Evolutionary conservation across 495 filamentous ascomycete species (phyloP), one percentile per base, ranked within the genome.

Genomic region (Penicillium diatomitis): DNA sequence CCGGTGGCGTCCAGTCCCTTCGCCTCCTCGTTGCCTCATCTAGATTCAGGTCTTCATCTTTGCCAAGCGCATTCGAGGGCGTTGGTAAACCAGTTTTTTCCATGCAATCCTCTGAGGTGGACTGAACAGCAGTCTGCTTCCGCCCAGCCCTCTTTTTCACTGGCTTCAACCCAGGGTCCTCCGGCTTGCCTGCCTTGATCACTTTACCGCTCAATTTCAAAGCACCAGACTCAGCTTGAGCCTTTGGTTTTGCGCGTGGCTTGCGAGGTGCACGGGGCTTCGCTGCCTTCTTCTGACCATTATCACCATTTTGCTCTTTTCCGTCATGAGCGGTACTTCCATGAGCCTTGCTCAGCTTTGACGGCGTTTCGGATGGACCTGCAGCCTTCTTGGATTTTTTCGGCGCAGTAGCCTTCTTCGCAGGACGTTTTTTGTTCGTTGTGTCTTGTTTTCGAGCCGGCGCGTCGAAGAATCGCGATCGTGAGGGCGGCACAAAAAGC

Each of bases 1-100:
- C 63, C 8, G 64, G 64, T 8, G 72, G 72, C n/a, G 72, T 75
- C 72, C 72, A 75, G 49, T 75, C 65, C 45, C 65, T 28, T 30
- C 69, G 62, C 41, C 72, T 59, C 43, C 62, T 63, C 55, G 61
- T 46, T 11, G 69, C 69, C 12, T 57, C 56, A 6, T 69, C 67
- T 38, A 74, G 39, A 27, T 66, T 54, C 30, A 72, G 39, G 1
- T 52, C 37, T 29, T 57, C 61, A 38, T 64, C 55, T 20, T 55
- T 44, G 6, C 50, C 53, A 47, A 56, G 48, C 20, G 58, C 50
- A 38, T 46, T 47, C 2, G 40, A 30, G 27, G n/a, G 9, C 29
- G 3, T 38, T 50, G 48, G 52, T 8, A 48, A 32, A 3, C 42
- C 44, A 8, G 39, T 35, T 4, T 27, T 8, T 20, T 46, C 39